phyloP scores from a whole-genome alignment of 768 basidiomycete genomes.

The Coprinopsis cinerea region DNA sequence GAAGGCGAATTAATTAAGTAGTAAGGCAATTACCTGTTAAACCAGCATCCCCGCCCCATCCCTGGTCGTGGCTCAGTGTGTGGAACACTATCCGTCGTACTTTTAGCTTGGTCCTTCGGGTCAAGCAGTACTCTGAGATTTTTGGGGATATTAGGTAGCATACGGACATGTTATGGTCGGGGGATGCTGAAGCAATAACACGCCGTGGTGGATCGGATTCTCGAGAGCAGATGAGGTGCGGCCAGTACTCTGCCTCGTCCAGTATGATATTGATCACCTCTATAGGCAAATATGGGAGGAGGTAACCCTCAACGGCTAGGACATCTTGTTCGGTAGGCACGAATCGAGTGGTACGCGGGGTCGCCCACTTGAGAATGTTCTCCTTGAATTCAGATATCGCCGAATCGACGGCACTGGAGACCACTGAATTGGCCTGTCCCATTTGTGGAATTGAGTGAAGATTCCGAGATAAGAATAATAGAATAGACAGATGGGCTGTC shows the following conservation, averaged over 20 bases:
- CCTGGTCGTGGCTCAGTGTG: constrained; percentile 24
- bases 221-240: constrained; percentile 5
- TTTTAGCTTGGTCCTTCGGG: background rate
- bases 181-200: constrained; percentile 1
- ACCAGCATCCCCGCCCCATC: constrained; percentile 24
- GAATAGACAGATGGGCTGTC: no score
- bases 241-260: constrained; percentile 17
- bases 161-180: constrained; percentile 5
- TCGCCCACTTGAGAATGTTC: background rate
- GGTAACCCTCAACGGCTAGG: constrained; percentile 2
- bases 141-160: constrained; percentile 16
- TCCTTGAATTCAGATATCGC: background rate
- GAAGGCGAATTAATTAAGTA: background rate
- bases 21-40: constrained; percentile 14
- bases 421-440: background rate
- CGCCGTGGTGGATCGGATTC: constrained; percentile 2
- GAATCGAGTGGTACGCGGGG: background rate
- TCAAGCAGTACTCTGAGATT: background rate
- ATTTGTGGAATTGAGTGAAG: background rate
- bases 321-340: constrained; percentile 8
- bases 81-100: constrained; percentile 17
- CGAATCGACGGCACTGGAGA: background rate
- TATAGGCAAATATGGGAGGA: constrained; percentile 11
- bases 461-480: no score
- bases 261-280: constrained; percentile 16